A percentile compares a stretch with the other conserved stretches of the same genome.
Evolutionary conservation across 208 protist genomes (phyloP).

Genomic region (Acanthamoeba sp.): DNA sequence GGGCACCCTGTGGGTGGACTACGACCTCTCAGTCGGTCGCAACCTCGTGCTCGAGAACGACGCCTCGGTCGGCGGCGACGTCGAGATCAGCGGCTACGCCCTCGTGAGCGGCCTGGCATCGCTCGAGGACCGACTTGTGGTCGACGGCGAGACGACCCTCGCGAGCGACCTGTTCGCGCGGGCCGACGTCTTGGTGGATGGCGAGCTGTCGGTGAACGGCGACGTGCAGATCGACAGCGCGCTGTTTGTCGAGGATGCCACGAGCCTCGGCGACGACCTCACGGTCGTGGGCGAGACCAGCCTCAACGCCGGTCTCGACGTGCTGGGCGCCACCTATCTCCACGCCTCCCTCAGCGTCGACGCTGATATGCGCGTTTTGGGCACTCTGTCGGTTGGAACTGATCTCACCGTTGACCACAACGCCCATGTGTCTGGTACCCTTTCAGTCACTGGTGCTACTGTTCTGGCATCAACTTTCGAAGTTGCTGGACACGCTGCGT

Average conservation of each 20-base stretch:
- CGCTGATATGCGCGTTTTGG: not conserved
- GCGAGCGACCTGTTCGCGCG: not conserved
- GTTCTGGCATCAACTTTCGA: not conserved
- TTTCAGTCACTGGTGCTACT: not conserved
- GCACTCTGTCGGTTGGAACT: not conserved
- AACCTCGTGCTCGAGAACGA: not conserved
- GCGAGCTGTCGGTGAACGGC: not conserved
- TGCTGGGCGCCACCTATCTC: not conserved
- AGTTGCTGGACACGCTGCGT: not conserved
- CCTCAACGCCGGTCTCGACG: not conserved
- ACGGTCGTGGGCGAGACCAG: not conserved
- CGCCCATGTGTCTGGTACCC: not conserved
- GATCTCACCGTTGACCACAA: not conserved
- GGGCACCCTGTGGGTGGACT: not conserved
- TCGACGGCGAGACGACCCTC: not conserved
- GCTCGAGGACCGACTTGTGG: not conserved
- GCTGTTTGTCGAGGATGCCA: not conserved
- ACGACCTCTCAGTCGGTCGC: not conserved
- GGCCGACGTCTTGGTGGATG: not conserved
- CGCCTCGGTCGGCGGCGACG: not conserved
- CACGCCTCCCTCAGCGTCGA: not conserved
- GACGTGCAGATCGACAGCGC: not conserved
- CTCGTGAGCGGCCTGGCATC: not conserved
- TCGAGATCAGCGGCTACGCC: not conserved
- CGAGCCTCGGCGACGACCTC: conserved; percentile 6